phyloP scores from a whole-genome alignment of 1,139 yeast species.

The Saccharomycopsis hybrid region DNA sequence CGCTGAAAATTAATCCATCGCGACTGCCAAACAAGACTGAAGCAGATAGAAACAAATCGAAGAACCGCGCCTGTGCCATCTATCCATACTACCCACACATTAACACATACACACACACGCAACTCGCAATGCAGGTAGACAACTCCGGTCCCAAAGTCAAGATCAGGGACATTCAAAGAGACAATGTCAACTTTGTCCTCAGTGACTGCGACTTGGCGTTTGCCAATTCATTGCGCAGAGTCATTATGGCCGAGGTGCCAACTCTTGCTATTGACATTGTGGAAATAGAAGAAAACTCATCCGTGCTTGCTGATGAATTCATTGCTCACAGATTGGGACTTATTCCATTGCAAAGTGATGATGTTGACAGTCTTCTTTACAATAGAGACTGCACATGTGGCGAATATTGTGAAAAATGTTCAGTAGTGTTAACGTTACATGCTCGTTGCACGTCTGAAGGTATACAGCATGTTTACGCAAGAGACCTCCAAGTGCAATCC shows the following conservation, averaged over 20 bases:
- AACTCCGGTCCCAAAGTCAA: conserved; percentile 67
- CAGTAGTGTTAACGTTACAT: conserved; percentile 76
- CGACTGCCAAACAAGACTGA: too few species aligned
- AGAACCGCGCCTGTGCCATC: too few species aligned
- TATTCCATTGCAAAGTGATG: conserved; percentile 79
- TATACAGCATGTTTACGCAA: conserved; percentile 78
- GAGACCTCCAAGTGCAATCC: conserved; percentile 61
- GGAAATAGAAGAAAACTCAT: conserved; percentile 87
- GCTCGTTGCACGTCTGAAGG: conserved; percentile 87
- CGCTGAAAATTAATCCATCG: too few species aligned
- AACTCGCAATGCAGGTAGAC: too few species aligned
- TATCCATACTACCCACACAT: too few species aligned
- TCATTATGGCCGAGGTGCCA: conserved; percentile 94
- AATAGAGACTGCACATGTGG: conserved; percentile 97
- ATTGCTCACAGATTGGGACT: conserved; percentile 89
- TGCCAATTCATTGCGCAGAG: conserved; percentile 88
- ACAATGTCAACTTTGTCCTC: conserved; percentile 84
- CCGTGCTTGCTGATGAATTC: conserved; percentile 95
- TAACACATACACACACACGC: too few species aligned
- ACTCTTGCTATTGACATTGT: conserved; percentile 94
- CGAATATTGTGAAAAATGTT: conserved; percentile 92
- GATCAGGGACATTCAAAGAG: conserved; percentile 77
- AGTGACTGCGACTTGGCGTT: conserved; percentile 83
- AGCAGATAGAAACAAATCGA: too few species aligned
- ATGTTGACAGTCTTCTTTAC: conserved; percentile 72